Base-by-base conservation (phyloP, 129 eudicot genomes). In the Rutidosis leptorrhynchoides region DNA sequence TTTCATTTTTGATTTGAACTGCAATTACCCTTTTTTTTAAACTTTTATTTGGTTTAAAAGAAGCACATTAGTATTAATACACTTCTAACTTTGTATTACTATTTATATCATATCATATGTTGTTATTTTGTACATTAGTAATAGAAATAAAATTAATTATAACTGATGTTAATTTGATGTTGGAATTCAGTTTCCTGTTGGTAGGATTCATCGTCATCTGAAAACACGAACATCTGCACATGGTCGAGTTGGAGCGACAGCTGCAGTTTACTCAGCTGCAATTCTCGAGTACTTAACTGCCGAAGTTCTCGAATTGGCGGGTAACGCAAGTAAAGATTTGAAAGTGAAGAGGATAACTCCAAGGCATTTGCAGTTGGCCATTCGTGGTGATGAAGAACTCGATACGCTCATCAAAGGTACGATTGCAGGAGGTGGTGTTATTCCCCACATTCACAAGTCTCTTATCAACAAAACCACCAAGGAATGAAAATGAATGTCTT, bases 401-500 rank as follows among this genome's bases (percentile, higher is more conserved):
- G 96, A 88, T 61, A 85, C 96, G 30, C 92, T 88, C 61, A 88
- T 88, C 82, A 88, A 88, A 74, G 93, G 93, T 1, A 88, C 96
- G 73, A 88, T 85, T 70, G 96, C 96, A 26, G 96, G 96, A 19
- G 96, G 96, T 59, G 96, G 96, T 71, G 96, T 89, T n/a, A 89
- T 89, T n/a, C 96, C 96, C 69, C 96, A 89, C 76, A 89, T 89
- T 73, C 96, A 89, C 94, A 89, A 89, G 52, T 89, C 96, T 52
- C 94, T 89, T 60, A 89, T 89, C 75, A 89, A 89, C 87, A 89
- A 89, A 72, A 81, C 94, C 71, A 78, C 90, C 29, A 88, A 88
- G 58, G 96, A 85, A 46, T 87, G 77, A 78, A 32, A 85, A 46
- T 87, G 77, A 78, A 32, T 43, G 7, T 29, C 25, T 40, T 28